A percentile compares a stretch with the other conserved stretches of the same genome.
These are phyloP conservation scores for Exserohilum rostratum DNA, from an alignment of 2,329 filamentous ascomycete genomes.

Conservation along the genomic window DNA sequence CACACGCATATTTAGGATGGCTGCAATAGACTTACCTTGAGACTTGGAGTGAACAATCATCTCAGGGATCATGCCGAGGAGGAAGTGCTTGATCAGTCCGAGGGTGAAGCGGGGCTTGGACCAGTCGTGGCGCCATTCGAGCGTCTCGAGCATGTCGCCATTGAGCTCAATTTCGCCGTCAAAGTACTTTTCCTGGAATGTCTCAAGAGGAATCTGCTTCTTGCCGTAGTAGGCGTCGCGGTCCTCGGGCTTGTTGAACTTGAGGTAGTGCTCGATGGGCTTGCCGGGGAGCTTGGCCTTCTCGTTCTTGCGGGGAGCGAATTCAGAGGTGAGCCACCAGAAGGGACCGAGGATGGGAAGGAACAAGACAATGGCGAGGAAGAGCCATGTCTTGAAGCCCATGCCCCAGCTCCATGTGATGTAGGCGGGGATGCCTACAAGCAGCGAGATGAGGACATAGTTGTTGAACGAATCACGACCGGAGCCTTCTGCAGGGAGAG, in stretches of 20 bases:
- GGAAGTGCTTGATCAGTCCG: slow-evolving; percentile 83
- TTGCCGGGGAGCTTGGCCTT: slow-evolving; percentile 86
- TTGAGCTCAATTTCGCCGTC: slow-evolving; percentile 95
- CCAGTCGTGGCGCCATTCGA: slow-evolving; percentile 98
- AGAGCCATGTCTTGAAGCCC: slow-evolving; percentile 83
- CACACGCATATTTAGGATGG: background rate
- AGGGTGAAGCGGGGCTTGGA: slow-evolving; percentile 90
- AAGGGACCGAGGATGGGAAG: slow-evolving; percentile 80
- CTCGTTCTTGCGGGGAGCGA: slow-evolving; percentile 89
- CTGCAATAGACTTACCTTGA: slow-evolving; percentile 65
- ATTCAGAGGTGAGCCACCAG: slow-evolving; percentile 80
- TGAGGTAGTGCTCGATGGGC: slow-evolving; percentile 88
- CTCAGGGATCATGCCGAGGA: slow-evolving; percentile 86
- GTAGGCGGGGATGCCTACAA: slow-evolving; percentile 77
- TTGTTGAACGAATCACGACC: slow-evolving; percentile 90
- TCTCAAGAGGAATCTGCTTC: slow-evolving; percentile 87
- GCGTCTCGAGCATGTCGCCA: slow-evolving; percentile 82
- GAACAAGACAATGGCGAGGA: slow-evolving; percentile 80
- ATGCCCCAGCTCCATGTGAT: slow-evolving; percentile 82
- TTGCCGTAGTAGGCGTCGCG: slow-evolving; percentile 73
- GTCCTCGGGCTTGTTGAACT: slow-evolving; percentile 71
- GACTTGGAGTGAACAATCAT: slow-evolving; percentile 90
- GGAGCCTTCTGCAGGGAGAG: slow-evolving; percentile 86
- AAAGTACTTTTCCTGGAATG: slow-evolving; percentile 98
- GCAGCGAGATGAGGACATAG: slow-evolving; percentile 71